Conservation (phyloP, 1,284 basidiomycete species). For the Puccinia polysora region DNA sequence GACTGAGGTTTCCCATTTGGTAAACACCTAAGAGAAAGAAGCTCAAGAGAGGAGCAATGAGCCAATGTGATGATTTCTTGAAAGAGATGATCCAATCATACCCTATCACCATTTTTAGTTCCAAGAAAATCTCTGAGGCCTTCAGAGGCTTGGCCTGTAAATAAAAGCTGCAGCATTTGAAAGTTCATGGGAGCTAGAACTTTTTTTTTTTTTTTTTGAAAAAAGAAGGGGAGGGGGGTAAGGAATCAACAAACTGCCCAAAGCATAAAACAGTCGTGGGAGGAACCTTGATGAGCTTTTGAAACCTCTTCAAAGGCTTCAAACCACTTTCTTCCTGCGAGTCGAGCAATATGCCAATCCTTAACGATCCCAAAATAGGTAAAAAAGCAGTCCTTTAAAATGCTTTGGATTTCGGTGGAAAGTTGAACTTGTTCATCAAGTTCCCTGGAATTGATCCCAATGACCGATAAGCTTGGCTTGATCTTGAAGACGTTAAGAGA, state of each 20-base stretch:
- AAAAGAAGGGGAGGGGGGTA: too few relatives aligned
- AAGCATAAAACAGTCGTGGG: neutral
- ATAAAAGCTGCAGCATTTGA: slow-evolving; percentile 37
- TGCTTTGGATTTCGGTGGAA: slow-evolving; percentile 23
- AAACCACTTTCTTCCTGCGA: slow-evolving; percentile 26
- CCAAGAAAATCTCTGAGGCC: slow-evolving; percentile 38
- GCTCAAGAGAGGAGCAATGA: neutral
- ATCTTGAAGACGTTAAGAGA: neutral
- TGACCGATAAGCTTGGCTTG: slow-evolving; percentile 9
- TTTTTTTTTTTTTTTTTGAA: too few relatives aligned
- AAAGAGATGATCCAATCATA: neutral
- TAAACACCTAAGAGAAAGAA: slow-evolving; percentile 21
- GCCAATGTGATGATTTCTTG: neutral
- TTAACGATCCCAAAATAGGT: slow-evolving; percentile 34
- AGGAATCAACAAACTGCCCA: neutral
- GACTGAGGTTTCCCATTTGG: slow-evolving; percentile 35
- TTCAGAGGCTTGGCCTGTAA: slow-evolving; percentile 28
- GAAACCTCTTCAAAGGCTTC: slow-evolving; percentile 31
- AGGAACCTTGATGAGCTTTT: slow-evolving; percentile 16
- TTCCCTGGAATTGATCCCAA: slow-evolving; percentile 30
- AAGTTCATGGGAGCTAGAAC: slow-evolving; percentile 8
- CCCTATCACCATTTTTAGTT: slow-evolving; percentile 36
- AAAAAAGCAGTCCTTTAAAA: slow-evolving; percentile 36
- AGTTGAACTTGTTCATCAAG: slow-evolving; percentile 27
- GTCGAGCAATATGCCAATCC: slow-evolving; percentile 25